Base-by-base conservation (phyloP, 2,329 filamentous ascomycete species). In the Botryosphaeria dothidea region DNA sequence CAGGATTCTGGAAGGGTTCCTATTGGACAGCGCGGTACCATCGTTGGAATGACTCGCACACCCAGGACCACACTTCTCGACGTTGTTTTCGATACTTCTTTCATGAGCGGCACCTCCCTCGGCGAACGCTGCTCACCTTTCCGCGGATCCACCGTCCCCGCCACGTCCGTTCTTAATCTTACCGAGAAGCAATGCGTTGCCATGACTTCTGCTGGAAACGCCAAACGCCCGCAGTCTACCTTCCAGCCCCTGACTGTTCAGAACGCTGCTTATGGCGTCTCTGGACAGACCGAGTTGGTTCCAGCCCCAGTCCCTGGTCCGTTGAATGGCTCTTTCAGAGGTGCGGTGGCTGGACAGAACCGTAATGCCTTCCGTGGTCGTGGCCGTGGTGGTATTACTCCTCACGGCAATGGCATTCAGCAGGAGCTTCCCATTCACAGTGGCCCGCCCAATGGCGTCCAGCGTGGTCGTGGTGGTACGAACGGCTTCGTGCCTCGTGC, bases 101-200 rank as follows among this genome's bases (percentile, higher is more conserved):
- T 99, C 78, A 98, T 99, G 93, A 96, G 93, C 73, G 95, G 95
- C 68, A 97, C 93, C 1, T 95, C 92, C 0, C 85, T 99, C 17
- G 91, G 92, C 66, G 93, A 93, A 65, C 90, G 95, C 66, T 97
- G 94, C 74, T 92, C 93, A 27, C 89, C 92, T 41, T 99, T 99
- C 87, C 88, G 94, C 38, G 95, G 95, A 61, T 93, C 95, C 75
- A 97, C 95, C 0, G 93, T 99, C 3, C 88, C 92, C 1, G 87
- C 90, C 6, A 90, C 91, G n/a, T 91, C 92, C 0, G 93, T 98
- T 2, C 85, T 99, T 36, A 99, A 99, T 79, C 82, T 96, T 65
- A 90, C 89, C 1, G 84, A 93, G 73, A 90, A 86, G 71, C 95
- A 99, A 79, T 85, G 97, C 21, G 83, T 96, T 46, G 89, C 80